Percentiles rank a stretch among this genome's conserved stretches.
Evolutionary conservation across 129 eudicot species (phyloP).

Genomic region (Flaveria trinervia): DNA sequence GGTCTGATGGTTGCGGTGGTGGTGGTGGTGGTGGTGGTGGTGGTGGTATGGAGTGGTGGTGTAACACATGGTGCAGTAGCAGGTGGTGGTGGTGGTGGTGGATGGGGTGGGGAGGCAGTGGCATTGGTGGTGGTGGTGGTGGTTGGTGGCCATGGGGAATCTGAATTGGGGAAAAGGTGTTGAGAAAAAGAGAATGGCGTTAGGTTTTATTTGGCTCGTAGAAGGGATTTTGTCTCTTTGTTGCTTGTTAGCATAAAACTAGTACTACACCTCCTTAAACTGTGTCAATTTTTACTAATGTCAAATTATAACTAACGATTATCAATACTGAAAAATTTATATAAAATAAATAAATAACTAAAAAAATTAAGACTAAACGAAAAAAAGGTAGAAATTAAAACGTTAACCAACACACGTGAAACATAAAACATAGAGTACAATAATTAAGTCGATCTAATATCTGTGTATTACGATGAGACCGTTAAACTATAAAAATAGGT

Average conservation of each 20-base stretch:
- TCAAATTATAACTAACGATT: no score
- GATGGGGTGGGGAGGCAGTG: conserved; percentile 39
- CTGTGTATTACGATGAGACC: no score
- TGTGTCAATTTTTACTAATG: no score
- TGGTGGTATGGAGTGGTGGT: conserved; percentile 32
- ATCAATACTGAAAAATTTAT: no score
- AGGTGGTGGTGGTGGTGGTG: conserved; percentile 37
- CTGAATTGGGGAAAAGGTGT: conserved; percentile 13
- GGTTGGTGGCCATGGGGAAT: conserved; percentile 53
- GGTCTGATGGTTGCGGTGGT: conserved; percentile 43
- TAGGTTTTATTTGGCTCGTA: conserved; percentile 32
- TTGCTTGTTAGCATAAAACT: conserved; percentile 14
- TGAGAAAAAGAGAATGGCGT: not conserved
- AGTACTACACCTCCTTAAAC: no score
- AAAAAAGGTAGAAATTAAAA: no score
- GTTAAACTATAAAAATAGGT: no score
- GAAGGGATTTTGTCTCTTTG: conserved; percentile 7
- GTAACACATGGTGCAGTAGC: conserved; percentile 43
- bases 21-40: conserved; percentile 30
- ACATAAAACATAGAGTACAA: no score
- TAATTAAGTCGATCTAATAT: no score
- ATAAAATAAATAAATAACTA: no score
- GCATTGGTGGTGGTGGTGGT: conserved; percentile 36
- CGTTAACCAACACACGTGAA: no score
- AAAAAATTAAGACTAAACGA: no score